phyloP scores from a whole-genome alignment of 805 yeast genomes.

The Ogataea corticis region DNA sequence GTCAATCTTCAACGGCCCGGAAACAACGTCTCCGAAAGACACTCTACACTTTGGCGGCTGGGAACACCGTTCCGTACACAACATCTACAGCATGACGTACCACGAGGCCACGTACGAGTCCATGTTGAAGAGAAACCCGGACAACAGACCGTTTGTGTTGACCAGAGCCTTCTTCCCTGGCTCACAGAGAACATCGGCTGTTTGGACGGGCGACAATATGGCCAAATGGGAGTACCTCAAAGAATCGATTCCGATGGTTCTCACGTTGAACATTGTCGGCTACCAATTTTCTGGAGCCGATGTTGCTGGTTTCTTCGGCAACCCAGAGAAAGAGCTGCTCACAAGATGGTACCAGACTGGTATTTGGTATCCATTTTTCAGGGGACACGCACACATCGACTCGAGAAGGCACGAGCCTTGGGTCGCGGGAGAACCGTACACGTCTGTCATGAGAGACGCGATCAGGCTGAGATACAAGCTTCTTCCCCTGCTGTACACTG shows the following conservation, averaged over 20 bases:
- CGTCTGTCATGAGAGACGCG: slow-evolving; percentile 65
- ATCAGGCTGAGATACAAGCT: slow-evolving; percentile 71
- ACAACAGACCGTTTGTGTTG: slow-evolving; percentile 78
- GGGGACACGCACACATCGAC: slow-evolving; percentile 97
- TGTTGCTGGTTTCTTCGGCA: slow-evolving; percentile 94
- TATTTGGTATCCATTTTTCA: slow-evolving; percentile 92
- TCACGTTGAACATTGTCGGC: slow-evolving; percentile 79
- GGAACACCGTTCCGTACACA: slow-evolving; percentile 93
- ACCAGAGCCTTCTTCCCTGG: slow-evolving; percentile 90
- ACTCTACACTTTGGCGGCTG: slow-evolving; percentile 71
- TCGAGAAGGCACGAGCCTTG: slow-evolving; percentile 92
- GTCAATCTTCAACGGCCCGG: slow-evolving; percentile 92
- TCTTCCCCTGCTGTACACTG: slow-evolving; percentile 78
- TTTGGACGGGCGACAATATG: slow-evolving; percentile 98
- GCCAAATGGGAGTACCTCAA: slow-evolving; percentile 88
- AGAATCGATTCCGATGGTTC: slow-evolving; percentile 82
- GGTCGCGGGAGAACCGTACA: slow-evolving; percentile 74
- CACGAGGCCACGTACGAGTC: slow-evolving; percentile 81
- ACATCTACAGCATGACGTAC: slow-evolving; percentile 74
- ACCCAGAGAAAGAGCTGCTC: slow-evolving; percentile 78
- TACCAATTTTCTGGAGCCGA: slow-evolving; percentile 96
- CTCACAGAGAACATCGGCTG: slow-evolving; percentile 86
- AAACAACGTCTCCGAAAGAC: slow-evolving; percentile 86
- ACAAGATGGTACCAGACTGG: slow-evolving; percentile 97
- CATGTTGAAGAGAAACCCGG: slow-evolving; percentile 48